Percentiles rank a stretch among this genome's conserved stretches.
Evolutionary conservation across 257 asterid species (phyloP).

Genomic region (Marsdenia floribunda): DNA sequence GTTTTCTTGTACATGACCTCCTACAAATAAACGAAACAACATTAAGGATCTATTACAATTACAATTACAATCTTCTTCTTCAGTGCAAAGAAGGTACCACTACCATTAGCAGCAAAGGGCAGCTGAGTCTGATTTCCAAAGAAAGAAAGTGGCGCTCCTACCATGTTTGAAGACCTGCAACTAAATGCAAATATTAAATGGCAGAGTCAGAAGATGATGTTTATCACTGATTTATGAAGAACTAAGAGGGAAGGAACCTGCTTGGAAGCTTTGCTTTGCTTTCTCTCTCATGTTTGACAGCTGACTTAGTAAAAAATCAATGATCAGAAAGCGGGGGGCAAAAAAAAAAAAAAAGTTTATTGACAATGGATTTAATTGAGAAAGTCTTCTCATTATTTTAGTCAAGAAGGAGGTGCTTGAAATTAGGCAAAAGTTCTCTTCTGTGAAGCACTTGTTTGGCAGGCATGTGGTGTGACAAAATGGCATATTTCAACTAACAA

Average conservation of each 20-base stretch:
- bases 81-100: background rate
- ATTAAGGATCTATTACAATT: background rate
- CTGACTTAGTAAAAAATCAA: constrained; percentile 10
- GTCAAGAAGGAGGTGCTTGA: background rate
- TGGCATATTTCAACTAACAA: too few relatives aligned
- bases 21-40: constrained; percentile 3
- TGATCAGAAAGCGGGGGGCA: background rate
- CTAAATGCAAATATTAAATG: background rate
- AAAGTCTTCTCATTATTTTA: background rate
- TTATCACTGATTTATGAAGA: background rate
- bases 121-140: constrained; percentile 12
- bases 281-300: background rate
- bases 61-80: too few relatives aligned
- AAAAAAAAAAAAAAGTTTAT: background rate
- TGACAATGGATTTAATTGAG: background rate
- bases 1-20: constrained; percentile 3
- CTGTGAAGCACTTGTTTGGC: constrained; percentile 3
- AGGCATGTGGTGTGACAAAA: constrained; percentile 8
- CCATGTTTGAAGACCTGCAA: constrained; percentile 16
- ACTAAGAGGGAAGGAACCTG: background rate
- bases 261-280: background rate
- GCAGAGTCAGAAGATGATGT: background rate
- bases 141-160: constrained; percentile 21
- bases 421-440: background rate
- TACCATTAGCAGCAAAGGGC: constrained; percentile 11